phyloP scores from a whole-genome alignment of 331 rosid species.

The Erythrophleum ivorense region DNA sequence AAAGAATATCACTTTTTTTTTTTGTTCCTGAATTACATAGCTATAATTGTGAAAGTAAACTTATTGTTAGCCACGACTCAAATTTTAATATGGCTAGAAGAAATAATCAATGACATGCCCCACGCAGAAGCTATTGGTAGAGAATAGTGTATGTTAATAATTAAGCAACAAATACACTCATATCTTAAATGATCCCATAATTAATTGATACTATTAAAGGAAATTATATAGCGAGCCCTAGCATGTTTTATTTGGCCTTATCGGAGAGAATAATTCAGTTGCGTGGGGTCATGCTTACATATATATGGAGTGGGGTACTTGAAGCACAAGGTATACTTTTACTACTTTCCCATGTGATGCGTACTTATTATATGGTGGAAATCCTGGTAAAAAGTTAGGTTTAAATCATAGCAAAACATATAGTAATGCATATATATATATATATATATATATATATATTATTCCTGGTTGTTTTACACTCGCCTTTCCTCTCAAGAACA shows the following conservation, averaged over 20 bases:
- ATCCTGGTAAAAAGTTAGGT: constrained; percentile 46
- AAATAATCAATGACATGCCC: neutral
- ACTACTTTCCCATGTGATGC: constrained; percentile 38
- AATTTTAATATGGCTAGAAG: neutral
- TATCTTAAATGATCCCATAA: neutral
- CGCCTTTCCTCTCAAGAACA: neutral
- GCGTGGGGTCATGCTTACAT: constrained; percentile 3
- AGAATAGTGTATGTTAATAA: neutral
- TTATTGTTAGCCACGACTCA: neutral
- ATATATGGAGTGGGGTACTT: constrained; percentile 40
- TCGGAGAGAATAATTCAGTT: neutral
- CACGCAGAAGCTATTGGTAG: neutral
- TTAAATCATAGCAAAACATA: constrained; percentile 22
- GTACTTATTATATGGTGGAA: constrained; percentile 48
- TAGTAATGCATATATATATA: neutral
- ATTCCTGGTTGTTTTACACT: neutral
- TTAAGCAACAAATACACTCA: too few species aligned
- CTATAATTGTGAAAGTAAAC: too few species aligned
- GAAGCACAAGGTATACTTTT: constrained; percentile 35
- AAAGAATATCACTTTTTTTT: neutral
- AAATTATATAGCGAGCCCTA: neutral
- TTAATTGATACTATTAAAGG: constrained; percentile 6
- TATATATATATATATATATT: neutral
- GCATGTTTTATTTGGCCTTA: constrained; percentile 16
- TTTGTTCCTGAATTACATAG: neutral